Conservation (phyloP, 495 filamentous ascomycete genomes). For the Patellaria atrata region DNA sequence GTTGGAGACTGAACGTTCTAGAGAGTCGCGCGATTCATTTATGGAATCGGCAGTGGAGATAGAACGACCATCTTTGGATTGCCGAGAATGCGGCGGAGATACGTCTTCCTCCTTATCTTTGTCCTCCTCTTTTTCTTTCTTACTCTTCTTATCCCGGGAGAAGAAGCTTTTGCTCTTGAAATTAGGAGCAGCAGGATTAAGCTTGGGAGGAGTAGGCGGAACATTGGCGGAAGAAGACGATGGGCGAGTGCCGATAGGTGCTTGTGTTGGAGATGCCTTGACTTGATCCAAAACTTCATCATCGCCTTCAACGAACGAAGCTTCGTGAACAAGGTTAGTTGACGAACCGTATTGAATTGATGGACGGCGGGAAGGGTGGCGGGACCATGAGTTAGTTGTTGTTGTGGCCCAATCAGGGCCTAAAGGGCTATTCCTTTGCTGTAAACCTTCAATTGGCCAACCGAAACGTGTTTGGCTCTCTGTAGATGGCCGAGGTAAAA, state of each 20-base stretch:
- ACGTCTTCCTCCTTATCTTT: constrained; percentile 9
- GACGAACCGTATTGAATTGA: constrained; percentile 26
- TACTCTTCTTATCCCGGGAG: constrained; percentile 11
- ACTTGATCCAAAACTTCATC: constrained; percentile 23
- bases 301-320: neutral
- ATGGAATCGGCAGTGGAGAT: constrained; percentile 23
- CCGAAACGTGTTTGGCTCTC: constrained; percentile 22
- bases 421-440: constrained; percentile 15
- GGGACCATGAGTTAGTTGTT: constrained; percentile 16
- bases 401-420: constrained; percentile 17
- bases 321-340: constrained; percentile 15
- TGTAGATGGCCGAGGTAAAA: constrained; percentile 24
- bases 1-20: constrained; percentile 19
- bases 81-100: constrained; percentile 20
- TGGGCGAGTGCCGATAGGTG: constrained; percentile 28
- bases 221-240: constrained; percentile 15
- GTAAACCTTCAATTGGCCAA: constrained; percentile 18
- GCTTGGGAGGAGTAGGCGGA: constrained; percentile 14
- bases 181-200: constrained; percentile 28
- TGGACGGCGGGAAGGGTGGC: constrained; percentile 26
- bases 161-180: constrained; percentile 28
- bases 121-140: constrained; percentile 15
- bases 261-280: constrained; percentile 20
- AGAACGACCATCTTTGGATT: constrained; percentile 22
- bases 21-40: constrained; percentile 15